Evolutionary conservation across 805 yeast species (phyloP).

Genomic region (Cephaloascus albidus): DNA sequence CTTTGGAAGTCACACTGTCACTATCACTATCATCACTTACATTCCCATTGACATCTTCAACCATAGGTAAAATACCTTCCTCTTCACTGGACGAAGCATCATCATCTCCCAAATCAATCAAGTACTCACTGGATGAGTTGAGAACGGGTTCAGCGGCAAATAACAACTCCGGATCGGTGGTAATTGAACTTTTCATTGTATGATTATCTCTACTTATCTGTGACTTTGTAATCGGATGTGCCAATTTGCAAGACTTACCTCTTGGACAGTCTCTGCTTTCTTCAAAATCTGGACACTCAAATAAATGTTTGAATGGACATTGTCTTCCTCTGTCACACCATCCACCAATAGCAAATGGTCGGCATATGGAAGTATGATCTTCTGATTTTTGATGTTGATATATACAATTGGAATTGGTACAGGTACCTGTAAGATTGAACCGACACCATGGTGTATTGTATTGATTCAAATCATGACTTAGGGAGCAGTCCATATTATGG

Average conservation of each 20-base stretch:
- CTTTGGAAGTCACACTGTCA: constrained; percentile 1
- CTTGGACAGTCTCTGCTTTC: constrained; percentile 51
- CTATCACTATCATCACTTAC: constrained; percentile 7
- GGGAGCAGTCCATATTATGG: constrained; percentile 32
- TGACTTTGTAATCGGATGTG: constrained; percentile 26
- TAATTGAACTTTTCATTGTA: constrained; percentile 19
- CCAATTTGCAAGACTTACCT: constrained; percentile 40
- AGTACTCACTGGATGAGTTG: constrained; percentile 14
- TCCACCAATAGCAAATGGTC: constrained; percentile 61
- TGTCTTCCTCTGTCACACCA: constrained; percentile 53
- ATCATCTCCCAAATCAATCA: constrained; percentile 10
- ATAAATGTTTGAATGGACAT: constrained; percentile 50
- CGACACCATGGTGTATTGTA: constrained; percentile 54
- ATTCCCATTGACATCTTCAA: background rate
- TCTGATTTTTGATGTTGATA: constrained; percentile 39
- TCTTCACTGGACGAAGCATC: background rate
- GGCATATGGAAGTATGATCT: constrained; percentile 40
- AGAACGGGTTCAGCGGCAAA: constrained; percentile 8
- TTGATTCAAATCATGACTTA: constrained; percentile 49
- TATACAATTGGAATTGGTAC: constrained; percentile 39
- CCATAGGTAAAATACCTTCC: constrained; percentile 4
- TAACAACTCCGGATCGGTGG: constrained; percentile 18
- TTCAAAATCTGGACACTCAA: constrained; percentile 65
- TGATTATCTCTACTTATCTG: background rate
- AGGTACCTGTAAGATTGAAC: constrained; percentile 36